Percentiles rank a stretch among this genome's conserved stretches.
phyloP scores from a whole-genome alignment of 2,329 filamentous ascomycete species.

The Septoria petroselini region DNA sequence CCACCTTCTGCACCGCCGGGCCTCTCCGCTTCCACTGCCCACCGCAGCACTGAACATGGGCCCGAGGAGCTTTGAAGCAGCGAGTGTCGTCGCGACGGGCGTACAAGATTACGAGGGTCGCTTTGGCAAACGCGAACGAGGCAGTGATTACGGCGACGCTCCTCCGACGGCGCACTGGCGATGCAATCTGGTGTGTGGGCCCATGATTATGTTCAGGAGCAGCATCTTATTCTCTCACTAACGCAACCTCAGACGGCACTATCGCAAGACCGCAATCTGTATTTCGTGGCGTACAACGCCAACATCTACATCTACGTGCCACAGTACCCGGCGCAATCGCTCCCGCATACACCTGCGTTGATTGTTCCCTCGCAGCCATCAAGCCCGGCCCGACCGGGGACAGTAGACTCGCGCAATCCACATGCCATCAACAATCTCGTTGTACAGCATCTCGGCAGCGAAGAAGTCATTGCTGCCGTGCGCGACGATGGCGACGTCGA shows the following conservation, averaged over 20 bases:
- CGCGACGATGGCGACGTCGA: conserved; percentile 58
- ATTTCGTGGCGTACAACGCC: conserved; percentile 46
- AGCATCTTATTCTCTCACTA: neutral
- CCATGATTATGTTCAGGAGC: neutral
- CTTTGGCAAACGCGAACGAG: conserved; percentile 29
- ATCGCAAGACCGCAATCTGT: conserved; percentile 48
- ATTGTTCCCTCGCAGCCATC: conserved; percentile 42
- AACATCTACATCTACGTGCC: conserved; percentile 46
- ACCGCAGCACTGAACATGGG: conserved; percentile 19
- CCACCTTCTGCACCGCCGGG: neutral
- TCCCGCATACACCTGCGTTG: conserved; percentile 39
- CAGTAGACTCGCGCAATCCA: conserved; percentile 40
- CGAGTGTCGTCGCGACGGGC: conserved; percentile 29
- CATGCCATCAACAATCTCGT: conserved; percentile 48
- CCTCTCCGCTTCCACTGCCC: neutral
- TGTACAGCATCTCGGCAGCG: conserved; percentile 45
- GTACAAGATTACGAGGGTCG: conserved; percentile 28
- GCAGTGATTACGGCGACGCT: conserved; percentile 24
- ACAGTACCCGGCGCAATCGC: conserved; percentile 42
- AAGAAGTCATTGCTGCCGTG: conserved; percentile 51
- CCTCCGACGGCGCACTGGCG: conserved; percentile 40
- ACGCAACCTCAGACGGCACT: conserved; percentile 41
- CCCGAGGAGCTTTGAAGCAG: conserved; percentile 23
- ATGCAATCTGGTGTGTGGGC: conserved; percentile 41
- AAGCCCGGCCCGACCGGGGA: conserved; percentile 31